A percentile compares a stretch with the other conserved stretches of the same genome.
These are phyloP conservation scores for Metarhizium sp. DNA, from an alignment of 2,329 filamentous ascomycete species.

Conservation along the genomic window DNA sequence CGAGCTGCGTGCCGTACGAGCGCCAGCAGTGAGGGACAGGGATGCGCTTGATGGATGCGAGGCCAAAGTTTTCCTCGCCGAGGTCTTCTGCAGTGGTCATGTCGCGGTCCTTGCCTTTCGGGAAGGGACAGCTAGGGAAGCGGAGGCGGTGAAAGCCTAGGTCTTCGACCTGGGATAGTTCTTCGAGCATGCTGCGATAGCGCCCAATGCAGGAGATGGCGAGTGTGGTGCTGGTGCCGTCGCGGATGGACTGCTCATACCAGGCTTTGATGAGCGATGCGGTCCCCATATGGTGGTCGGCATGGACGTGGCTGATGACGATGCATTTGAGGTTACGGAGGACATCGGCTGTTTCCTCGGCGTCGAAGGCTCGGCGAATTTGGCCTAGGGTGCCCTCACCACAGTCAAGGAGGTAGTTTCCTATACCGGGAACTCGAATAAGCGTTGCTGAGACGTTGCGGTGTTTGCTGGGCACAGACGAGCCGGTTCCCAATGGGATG, in stretches of 20 bases:
- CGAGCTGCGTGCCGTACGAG: conserved; percentile 67
- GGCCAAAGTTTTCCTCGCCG: conserved; percentile 43
- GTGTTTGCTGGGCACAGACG: conserved; percentile 82
- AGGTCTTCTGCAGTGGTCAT: conserved; percentile 25
- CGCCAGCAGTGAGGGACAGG: conserved; percentile 70
- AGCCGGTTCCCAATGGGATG: conserved; percentile 83
- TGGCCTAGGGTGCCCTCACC: conserved; percentile 91
- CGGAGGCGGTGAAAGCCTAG: conserved; percentile 53
- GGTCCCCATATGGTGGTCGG: conserved; percentile 88
- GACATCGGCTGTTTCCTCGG: conserved; percentile 56
- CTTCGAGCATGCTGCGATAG: conserved; percentile 69
- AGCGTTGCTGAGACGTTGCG: conserved; percentile 90
- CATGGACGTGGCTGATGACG: conserved; percentile 93
- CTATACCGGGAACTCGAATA: conserved; percentile 70
- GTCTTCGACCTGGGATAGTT: conserved; percentile 72
- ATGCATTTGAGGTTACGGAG: conserved; percentile 72
- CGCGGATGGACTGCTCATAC: conserved; percentile 44
- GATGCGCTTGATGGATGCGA: conserved; percentile 58
- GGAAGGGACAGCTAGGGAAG: conserved; percentile 21
- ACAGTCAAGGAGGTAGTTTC: conserved; percentile 85
- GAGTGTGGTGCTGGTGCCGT: conserved; percentile 34
- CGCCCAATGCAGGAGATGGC: conserved; percentile 58
- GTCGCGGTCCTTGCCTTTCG: conserved; percentile 14
- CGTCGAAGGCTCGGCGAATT: conserved; percentile 62
- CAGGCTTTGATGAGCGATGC: conserved; percentile 75